Conservation (phyloP, 148 eudicot species). For the Vaccinium darrowii region DNA sequence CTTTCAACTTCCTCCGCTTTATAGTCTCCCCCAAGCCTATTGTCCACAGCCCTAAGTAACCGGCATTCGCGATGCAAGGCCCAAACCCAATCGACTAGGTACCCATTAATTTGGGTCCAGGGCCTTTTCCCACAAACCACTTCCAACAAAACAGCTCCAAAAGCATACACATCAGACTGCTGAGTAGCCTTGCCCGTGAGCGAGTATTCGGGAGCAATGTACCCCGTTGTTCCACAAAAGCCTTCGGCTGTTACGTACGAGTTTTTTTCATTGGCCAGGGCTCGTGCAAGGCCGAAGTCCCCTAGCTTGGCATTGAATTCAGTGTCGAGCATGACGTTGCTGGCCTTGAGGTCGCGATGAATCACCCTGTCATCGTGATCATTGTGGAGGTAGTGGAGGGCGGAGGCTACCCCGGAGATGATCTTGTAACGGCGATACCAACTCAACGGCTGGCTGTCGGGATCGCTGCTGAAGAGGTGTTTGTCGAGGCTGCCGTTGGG, state of each 20-base stretch:
- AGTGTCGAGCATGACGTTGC: conserved; percentile 79
- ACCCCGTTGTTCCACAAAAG: conserved; percentile 72
- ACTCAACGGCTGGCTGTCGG: conserved; percentile 25
- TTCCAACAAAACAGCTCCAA: conserved; percentile 69
- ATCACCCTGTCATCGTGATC: conserved; percentile 39
- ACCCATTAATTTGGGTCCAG: conserved; percentile 43
- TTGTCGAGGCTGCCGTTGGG: conserved; percentile 82
- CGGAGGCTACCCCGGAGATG: conserved; percentile 44
- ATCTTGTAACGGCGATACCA: conserved; percentile 51
- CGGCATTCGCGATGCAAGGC: conserved; percentile 58
- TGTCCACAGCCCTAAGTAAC: conserved; percentile 55
- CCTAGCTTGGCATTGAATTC: conserved; percentile 77
- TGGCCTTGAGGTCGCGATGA: conserved; percentile 84
- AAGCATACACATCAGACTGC: conserved; percentile 69
- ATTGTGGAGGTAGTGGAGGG: conserved; percentile 25
- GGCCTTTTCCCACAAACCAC: conserved; percentile 67
- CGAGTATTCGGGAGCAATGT: conserved; percentile 88
- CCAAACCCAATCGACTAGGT: conserved; percentile 87
- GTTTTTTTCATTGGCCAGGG: conserved; percentile 63
- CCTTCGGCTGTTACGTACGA: conserved; percentile 66
- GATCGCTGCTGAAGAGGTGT: conserved; percentile 49
- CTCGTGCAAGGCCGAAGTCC: conserved; percentile 86
- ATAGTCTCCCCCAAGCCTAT: conserved; percentile 42
- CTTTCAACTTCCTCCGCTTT: conserved; percentile 54
- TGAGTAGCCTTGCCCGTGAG: conserved; percentile 70